Conservation (phyloP, 495 filamentous ascomycete genomes). For the Aspergillus olivimuriae region DNA sequence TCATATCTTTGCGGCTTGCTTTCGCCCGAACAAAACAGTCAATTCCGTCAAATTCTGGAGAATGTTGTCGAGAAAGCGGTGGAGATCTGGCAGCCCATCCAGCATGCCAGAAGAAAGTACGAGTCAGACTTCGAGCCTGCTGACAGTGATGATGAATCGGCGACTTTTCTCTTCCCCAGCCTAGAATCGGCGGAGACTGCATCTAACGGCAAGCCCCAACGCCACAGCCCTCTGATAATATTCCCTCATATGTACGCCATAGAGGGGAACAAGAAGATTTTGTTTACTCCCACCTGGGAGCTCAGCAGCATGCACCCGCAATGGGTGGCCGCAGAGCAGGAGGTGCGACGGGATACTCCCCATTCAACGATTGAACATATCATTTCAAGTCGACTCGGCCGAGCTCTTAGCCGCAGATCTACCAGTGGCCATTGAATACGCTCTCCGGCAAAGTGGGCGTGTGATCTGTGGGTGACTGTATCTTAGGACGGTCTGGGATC, state of each 20-base stretch:
- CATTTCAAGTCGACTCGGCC: background rate
- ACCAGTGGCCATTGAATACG: background rate
- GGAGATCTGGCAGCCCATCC: constrained; percentile 13
- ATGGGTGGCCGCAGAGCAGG: constrained; percentile 2
- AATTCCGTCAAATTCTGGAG: constrained; percentile 8
- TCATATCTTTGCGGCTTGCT: constrained; percentile 10
- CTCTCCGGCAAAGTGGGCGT: no score
- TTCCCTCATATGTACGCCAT: constrained; percentile 4
- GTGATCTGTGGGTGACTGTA: background rate
- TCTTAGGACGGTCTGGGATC: background rate
- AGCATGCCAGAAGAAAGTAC: constrained; percentile 10
- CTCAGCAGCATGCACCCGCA: constrained; percentile 1
- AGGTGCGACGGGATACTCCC: constrained; percentile 2
- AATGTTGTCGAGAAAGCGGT: constrained; percentile 14
- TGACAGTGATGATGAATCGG: constrained; percentile 6
- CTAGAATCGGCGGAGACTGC: background rate
- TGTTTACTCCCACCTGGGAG: background rate
- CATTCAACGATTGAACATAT: background rate
- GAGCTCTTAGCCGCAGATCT: background rate
- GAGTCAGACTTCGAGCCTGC: constrained; percentile 15
- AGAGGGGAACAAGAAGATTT: background rate
- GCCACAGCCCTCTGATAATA: background rate
- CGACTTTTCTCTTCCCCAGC: constrained; percentile 6
- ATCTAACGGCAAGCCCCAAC: background rate
- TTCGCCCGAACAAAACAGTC: constrained; percentile 5